A percentile compares a stretch with the other conserved stretches of the same genome.
These are phyloP conservation scores for Cardiospermum halicacabum DNA, from an alignment of 345 rosid species.

Conservation along the genomic window DNA sequence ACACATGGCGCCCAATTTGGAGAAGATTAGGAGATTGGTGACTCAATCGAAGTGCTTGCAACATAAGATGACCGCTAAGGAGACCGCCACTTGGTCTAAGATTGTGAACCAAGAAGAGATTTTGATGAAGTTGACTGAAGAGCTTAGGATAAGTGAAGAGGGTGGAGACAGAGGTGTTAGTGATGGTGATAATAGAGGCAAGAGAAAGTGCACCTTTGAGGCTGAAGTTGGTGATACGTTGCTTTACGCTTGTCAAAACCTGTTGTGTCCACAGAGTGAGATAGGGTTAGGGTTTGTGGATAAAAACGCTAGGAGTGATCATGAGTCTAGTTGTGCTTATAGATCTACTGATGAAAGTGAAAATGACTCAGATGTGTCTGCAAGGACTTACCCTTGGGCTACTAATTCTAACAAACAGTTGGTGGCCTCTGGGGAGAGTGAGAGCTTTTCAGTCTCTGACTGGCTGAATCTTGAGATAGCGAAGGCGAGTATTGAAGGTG, in stretches of 20 bases:
- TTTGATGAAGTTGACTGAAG: constrained; percentile 17
- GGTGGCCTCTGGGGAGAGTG: background rate
- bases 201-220: constrained; percentile 22
- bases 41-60: constrained; percentile 65
- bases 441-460: too few relatives aligned
- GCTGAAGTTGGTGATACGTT: background rate
- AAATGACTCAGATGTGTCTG: constrained; percentile 2
- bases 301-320: constrained; percentile 41
- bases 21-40: constrained; percentile 40
- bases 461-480: too few relatives aligned
- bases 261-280: constrained; percentile 25
- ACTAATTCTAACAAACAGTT: too few relatives aligned
- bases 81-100: constrained; percentile 51
- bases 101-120: constrained; percentile 58
- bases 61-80: constrained; percentile 67
- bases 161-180: constrained; percentile 10
- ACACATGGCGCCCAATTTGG: constrained; percentile 51
- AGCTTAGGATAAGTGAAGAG: constrained; percentile 32
- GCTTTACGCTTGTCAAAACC: constrained; percentile 30
- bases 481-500: too few relatives aligned
- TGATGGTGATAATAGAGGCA: background rate
- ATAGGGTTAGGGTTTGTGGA: constrained; percentile 27
- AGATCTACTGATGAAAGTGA: constrained; percentile 11
- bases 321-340: constrained; percentile 28
- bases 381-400: too few relatives aligned